phyloP scores from a whole-genome alignment of 257 asterid species.

The Echium plantagineum region DNA sequence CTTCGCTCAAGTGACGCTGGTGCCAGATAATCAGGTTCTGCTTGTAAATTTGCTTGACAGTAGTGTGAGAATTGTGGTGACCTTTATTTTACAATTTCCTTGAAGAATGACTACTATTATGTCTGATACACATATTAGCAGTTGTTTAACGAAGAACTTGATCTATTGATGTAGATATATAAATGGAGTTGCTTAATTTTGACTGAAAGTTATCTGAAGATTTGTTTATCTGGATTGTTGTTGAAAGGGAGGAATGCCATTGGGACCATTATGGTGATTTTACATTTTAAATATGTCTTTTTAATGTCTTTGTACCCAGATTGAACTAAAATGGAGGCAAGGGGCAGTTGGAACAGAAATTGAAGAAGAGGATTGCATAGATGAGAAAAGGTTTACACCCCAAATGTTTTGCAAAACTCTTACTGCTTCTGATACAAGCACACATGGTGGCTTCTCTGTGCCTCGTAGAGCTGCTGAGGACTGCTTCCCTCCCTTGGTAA shows the following conservation, averaged over 20 bases:
- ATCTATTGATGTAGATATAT: too few species aligned
- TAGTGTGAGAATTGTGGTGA: not conserved
- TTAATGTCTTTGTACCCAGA: constrained; percentile 14
- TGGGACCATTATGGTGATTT: not conserved
- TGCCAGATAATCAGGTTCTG: constrained; percentile 67
- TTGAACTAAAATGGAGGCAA: constrained; percentile 55
- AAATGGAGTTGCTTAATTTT: too few species aligned
- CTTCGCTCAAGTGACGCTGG: constrained; percentile 71
- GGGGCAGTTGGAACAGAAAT: constrained; percentile 40
- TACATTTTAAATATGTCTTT: too few species aligned
- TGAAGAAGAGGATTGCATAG: constrained; percentile 47
- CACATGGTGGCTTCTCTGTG: constrained; percentile 97
- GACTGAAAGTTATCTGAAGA: not conserved
- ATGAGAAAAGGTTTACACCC: constrained; percentile 55
- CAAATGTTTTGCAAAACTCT: constrained; percentile 97
- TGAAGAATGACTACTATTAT: not conserved
- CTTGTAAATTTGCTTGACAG: constrained; percentile 1
- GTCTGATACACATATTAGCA: too few species aligned
- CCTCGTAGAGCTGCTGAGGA: constrained; percentile 99
- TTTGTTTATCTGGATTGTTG: not conserved
- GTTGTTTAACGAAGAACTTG: too few species aligned
- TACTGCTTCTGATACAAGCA: constrained; percentile 96
- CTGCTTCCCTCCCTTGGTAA: constrained; percentile 94
- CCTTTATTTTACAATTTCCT: not conserved
- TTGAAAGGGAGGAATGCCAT: not conserved